Evolutionary conservation across 2,329 filamentous ascomycete genomes (phyloP).

Genomic region (Colletotrichum agaves): DNA sequence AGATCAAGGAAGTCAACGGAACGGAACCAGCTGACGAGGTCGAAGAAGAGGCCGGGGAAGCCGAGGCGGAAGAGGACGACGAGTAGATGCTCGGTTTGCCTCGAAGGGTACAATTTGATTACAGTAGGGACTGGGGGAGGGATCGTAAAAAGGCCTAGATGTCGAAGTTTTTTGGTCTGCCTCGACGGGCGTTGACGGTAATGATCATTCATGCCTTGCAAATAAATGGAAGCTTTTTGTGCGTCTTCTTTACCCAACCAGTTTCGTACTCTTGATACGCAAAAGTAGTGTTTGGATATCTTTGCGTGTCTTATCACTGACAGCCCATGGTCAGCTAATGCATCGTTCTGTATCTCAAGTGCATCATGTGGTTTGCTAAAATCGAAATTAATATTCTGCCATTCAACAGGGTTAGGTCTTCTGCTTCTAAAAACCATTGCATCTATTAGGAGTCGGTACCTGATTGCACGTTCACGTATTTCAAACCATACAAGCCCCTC

Average conservation of each 20-base stretch:
- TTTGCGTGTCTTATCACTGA: too few relatives aligned
- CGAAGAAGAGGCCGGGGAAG: conserved; percentile 41
- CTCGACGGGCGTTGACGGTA: conserved; percentile 40
- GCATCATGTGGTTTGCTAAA: too few relatives aligned
- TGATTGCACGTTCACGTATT: too few relatives aligned
- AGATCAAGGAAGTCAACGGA: conserved; percentile 40
- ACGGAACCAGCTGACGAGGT: conserved; percentile 41
- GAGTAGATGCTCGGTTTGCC: conserved; percentile 28
- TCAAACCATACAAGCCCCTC: too few relatives aligned
- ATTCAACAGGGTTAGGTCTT: too few relatives aligned
- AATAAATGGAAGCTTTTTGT: conserved; percentile 39
- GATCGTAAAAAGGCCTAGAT: conserved; percentile 38
- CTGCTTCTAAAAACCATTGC: too few relatives aligned
- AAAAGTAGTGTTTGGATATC: conserved; percentile 27
- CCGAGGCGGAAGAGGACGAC: conserved; percentile 41
- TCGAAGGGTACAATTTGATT: conserved; percentile 24
- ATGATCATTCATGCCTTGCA: conserved; percentile 40
- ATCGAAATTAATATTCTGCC: too few relatives aligned
- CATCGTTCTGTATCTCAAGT: too few relatives aligned
- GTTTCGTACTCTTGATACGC: conserved; percentile 34
- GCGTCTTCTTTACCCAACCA: conserved; percentile 9
- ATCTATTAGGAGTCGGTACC: too few relatives aligned
- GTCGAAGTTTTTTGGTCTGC: conserved; percentile 35
- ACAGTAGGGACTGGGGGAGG: conserved; percentile 26
- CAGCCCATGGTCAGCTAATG: too few relatives aligned